A percentile compares a stretch with the other conserved stretches of the same genome.
Evolutionary conservation across 2,329 filamentous ascomycete species (phyloP).

Genomic region (Ophiostoma quercus): DNA sequence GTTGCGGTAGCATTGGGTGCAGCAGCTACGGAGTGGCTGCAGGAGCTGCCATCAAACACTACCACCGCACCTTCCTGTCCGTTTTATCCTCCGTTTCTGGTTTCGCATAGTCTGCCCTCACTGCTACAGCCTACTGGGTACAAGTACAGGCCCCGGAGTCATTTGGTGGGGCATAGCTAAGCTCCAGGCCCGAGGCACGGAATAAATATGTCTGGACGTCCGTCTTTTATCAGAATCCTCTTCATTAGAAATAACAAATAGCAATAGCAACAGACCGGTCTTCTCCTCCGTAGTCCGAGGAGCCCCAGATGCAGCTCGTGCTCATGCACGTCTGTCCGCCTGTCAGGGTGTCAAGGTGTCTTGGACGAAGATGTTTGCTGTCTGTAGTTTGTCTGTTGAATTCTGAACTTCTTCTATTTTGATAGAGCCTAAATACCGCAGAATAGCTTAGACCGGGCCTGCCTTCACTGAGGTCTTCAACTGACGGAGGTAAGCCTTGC

Average conservation of each 20-base stretch:
- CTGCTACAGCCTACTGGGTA: neutral
- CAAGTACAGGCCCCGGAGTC: neutral
- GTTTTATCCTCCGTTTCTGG: conserved; percentile 1
- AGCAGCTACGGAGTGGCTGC: neutral
- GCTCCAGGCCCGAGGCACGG: conserved; percentile 7
- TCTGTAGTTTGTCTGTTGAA: too few relatives aligned
- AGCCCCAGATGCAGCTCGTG: neutral
- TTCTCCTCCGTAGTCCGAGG: conserved; percentile 11
- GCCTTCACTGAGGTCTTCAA: neutral
- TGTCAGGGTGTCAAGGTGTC: neutral
- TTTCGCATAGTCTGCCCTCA: neutral
- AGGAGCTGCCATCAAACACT: neutral
- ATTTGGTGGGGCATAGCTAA: neutral
- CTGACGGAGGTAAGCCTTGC: conserved; percentile 2
- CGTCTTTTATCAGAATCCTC: neutral
- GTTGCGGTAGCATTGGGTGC: neutral
- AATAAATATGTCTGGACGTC: conserved; percentile 9
- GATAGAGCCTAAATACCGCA: conserved; percentile 17
- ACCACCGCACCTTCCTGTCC: neutral
- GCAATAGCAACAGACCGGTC: neutral
- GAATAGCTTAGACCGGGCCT: neutral
- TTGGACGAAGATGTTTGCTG: too few relatives aligned
- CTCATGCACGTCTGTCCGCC: conserved; percentile 2
- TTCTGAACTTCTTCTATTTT: neutral
- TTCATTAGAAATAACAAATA: neutral